A percentile compares a stretch with the other conserved stretches of the same genome.
Evolutionary conservation across 129 eudicot genomes (phyloP).

Genomic region (Flaveria sonorensis): DNA sequence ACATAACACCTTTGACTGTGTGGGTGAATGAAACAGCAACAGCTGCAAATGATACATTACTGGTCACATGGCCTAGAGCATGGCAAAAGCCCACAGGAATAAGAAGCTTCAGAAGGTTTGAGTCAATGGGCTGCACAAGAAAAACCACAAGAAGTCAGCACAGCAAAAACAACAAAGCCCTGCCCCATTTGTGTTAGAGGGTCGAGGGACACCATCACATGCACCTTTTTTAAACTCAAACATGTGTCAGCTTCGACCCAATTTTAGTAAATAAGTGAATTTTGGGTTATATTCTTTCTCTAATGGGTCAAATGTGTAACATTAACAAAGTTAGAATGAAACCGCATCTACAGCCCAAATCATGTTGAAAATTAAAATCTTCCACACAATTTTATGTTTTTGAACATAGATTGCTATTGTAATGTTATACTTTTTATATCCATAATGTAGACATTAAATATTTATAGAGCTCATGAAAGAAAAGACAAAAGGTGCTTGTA

Average conservation of each 20-base stretch:
- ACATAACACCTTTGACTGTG: slow-evolving; percentile 73
- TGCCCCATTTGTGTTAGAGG: no score
- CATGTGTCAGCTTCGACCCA: background rate
- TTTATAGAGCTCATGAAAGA: background rate
- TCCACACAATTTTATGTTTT: background rate
- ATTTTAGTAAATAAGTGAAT: background rate
- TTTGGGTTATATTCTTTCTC: background rate
- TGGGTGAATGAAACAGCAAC: slow-evolving; percentile 98
- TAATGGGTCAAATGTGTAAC: background rate
- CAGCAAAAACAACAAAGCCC: no score
- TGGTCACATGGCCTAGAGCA: slow-evolving; percentile 90
- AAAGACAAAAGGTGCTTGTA: no score
- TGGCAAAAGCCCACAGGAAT: slow-evolving; percentile 89
- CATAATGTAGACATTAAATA: background rate
- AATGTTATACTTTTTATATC: background rate
- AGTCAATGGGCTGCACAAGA: slow-evolving; percentile 67
- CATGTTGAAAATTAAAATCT: background rate
- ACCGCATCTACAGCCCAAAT: no score
- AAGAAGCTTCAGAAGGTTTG: slow-evolving; percentile 79
- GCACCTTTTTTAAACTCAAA: background rate
- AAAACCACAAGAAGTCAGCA: background rate
- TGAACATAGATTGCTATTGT: no score
- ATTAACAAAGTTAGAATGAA: no score
- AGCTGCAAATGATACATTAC: slow-evolving; percentile 92
- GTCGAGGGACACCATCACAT: no score